Evolutionary conservation across 1,284 basidiomycete genomes (phyloP).

Genomic region (Baeospora myosura): DNA sequence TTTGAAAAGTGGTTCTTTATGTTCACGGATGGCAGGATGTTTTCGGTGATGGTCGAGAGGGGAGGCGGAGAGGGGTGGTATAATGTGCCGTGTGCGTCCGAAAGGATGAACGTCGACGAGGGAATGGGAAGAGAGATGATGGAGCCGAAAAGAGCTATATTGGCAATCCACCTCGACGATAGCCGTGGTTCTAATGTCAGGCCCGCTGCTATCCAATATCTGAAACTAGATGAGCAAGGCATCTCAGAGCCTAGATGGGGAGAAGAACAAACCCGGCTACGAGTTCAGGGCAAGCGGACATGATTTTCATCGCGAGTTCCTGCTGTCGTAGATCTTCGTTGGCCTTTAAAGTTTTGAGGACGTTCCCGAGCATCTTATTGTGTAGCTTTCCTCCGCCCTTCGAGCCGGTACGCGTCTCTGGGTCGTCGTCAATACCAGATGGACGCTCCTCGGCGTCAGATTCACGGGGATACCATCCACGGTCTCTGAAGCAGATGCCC

Average conservation of each 20-base stretch:
- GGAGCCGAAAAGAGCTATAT: slow-evolving; percentile 73
- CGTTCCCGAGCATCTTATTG: slow-evolving; percentile 79
- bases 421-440: slow-evolving; percentile 20
- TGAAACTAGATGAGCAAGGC: slow-evolving; percentile 24
- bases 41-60: slow-evolving; percentile 61
- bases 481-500: slow-evolving; percentile 84
- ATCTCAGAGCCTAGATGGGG: no score
- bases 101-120: slow-evolving; percentile 49
- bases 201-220: slow-evolving; percentile 72
- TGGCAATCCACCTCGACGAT: slow-evolving; percentile 85
- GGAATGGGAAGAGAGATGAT: slow-evolving; percentile 76
- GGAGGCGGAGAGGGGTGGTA: slow-evolving; percentile 39
- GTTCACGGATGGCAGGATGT: slow-evolving; percentile 66
- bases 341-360: slow-evolving; percentile 68
- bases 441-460: slow-evolving; percentile 27
- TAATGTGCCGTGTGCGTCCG: slow-evolving; percentile 14
- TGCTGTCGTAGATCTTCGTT: slow-evolving; percentile 84
- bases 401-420: slow-evolving; percentile 20
- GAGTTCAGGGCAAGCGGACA: slow-evolving; percentile 80
- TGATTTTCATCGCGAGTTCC: slow-evolving; percentile 74
- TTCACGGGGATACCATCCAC: slow-evolving; percentile 85
- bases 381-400: slow-evolving; percentile 49
- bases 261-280: slow-evolving; percentile 54
- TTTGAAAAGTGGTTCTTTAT: slow-evolving; percentile 71
- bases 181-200: slow-evolving; percentile 82